phyloP scores from a whole-genome alignment of 176 grass and related monocot species.

The Aegilops longissima region DNA sequence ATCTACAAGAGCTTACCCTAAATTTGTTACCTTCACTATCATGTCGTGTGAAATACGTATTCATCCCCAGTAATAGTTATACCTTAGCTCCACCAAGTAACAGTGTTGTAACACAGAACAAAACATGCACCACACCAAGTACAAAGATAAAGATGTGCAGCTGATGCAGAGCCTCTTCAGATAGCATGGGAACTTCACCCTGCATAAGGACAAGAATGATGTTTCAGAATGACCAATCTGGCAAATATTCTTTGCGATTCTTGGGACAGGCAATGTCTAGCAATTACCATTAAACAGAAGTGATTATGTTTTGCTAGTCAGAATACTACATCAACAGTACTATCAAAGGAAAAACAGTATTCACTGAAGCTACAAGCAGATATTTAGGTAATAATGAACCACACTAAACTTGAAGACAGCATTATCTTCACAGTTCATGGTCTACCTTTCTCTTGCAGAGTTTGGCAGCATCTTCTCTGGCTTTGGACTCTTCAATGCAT shows the following conservation, averaged over 20 bases:
- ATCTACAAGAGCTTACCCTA: constrained; percentile 41
- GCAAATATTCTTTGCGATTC: neutral
- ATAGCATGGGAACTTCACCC: constrained; percentile 63
- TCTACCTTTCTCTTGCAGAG: constrained; percentile 44
- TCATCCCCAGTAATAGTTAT: constrained; percentile 7
- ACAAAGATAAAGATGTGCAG: constrained; percentile 80
- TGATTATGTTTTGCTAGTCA: neutral
- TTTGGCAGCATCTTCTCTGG: constrained; percentile 24
- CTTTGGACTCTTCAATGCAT: constrained; percentile 39
- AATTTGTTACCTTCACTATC: constrained; percentile 11
- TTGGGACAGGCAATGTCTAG: neutral
- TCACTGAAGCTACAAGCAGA: neutral
- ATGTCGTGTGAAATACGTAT: neutral
- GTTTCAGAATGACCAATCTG: neutral
- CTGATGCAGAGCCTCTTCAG: constrained; percentile 64
- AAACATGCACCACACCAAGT: constrained; percentile 61
- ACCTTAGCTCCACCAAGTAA: constrained; percentile 75
- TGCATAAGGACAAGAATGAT: constrained; percentile 26
- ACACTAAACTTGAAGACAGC: neutral
- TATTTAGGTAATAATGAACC: neutral
- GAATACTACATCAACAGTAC: neutral
- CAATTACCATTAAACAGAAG: neutral
- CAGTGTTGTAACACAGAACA: constrained; percentile 67
- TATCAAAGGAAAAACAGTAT: neutral
- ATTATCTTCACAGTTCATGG: neutral